phyloP scores from a whole-genome alignment of 345 rosid species.

The Melastoma malabathricum region DNA sequence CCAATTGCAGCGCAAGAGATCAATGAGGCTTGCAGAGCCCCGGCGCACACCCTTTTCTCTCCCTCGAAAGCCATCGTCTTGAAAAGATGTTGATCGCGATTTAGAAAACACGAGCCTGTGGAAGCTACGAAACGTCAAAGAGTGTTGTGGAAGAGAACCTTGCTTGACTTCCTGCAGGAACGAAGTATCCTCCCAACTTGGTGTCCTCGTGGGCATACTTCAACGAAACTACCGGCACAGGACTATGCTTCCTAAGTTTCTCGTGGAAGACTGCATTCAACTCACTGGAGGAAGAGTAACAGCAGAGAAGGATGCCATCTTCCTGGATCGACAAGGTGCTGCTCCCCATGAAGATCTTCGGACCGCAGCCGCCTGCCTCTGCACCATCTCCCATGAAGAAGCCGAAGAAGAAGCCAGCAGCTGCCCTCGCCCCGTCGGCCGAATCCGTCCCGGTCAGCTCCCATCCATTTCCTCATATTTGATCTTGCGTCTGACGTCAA shows the following conservation, averaged over 20 bases:
- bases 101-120: constrained; percentile 20
- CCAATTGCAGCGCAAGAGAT: constrained; percentile 50
- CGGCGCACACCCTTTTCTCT: constrained; percentile 70
- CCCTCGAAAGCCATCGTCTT: constrained; percentile 94
- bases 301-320: too few relatives aligned
- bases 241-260: constrained; percentile 69
- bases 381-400: too few relatives aligned
- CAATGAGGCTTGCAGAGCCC: constrained; percentile 55
- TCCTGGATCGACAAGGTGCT: too few relatives aligned
- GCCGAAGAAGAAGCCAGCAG: too few relatives aligned
- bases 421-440: too few relatives aligned
- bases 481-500: too few relatives aligned
- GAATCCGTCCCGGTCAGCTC: too few relatives aligned
- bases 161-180: constrained; percentile 73
- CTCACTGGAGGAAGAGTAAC: not conserved
- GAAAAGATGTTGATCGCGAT: constrained; percentile 65
- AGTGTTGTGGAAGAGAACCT: not conserved
- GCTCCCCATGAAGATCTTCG: too few relatives aligned
- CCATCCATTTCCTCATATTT: too few relatives aligned
- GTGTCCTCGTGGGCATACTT: constrained; percentile 73
- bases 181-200: constrained; percentile 51
- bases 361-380: too few relatives aligned
- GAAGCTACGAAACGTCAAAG: too few relatives aligned
- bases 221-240: constrained; percentile 54
- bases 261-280: constrained; percentile 63